Percentiles rank a stretch among this genome's conserved stretches.
Conservation (phyloP, 495 filamentous ascomycete species). For the Trichoderma reesei region DNA sequence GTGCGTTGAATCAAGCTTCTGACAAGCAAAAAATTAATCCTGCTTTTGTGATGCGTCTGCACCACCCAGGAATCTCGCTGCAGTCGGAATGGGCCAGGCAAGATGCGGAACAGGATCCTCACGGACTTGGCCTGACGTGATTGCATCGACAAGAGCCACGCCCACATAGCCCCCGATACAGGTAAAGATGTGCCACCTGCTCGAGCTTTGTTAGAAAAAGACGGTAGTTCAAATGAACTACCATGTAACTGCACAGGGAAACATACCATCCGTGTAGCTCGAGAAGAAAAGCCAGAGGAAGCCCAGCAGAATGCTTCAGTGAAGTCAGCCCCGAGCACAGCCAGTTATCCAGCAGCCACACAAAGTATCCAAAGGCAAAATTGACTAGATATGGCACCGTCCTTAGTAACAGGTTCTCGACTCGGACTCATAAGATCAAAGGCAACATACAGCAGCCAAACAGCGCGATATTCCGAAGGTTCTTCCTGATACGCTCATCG, state of each 20-base stretch:
- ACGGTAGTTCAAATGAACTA: background rate
- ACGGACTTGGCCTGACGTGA: background rate
- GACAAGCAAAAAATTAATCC: background rate
- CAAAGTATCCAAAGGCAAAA: conserved; percentile 29
- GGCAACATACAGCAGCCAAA: conserved; percentile 2
- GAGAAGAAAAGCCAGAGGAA: conserved; percentile 43
- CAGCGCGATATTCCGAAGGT: background rate
- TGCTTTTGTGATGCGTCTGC: background rate
- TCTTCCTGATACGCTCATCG: background rate
- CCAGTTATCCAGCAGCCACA: conserved; percentile 43
- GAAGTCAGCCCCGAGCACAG: conserved; percentile 30
- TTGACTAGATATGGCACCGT: no score
- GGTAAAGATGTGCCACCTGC: conserved; percentile 45
- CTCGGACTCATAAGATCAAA: conserved; percentile 14
- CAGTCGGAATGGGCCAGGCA: conserved; percentile 2
- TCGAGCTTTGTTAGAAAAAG: background rate
- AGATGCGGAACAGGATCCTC: background rate
- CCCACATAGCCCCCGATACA: conserved; percentile 28
- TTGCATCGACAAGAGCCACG: background rate
- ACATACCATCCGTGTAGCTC: conserved; percentile 48
- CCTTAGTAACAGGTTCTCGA: no score
- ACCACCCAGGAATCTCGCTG: background rate
- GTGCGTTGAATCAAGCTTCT: background rate
- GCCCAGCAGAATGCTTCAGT: conserved; percentile 28
- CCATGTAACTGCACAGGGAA: background rate